Percentiles rank a stretch among this genome's conserved stretches.
These are phyloP conservation scores for Podosphaera leucotricha DNA, from an alignment of 2,329 filamentous ascomycete species.

Conservation along the genomic window DNA sequence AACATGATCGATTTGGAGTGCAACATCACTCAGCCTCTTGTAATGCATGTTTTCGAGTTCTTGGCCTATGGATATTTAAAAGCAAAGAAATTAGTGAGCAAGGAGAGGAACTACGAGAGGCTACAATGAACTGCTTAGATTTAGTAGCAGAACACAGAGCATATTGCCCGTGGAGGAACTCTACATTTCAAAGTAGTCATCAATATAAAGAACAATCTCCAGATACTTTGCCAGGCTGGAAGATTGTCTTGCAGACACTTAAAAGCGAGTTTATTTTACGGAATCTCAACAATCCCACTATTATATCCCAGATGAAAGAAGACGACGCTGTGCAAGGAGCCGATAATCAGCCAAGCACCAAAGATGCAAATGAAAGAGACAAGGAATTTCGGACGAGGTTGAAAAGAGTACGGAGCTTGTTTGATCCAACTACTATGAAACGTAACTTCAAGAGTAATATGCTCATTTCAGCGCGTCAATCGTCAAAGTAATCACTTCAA, in stretches of 20 bases:
- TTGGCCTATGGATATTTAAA: conserved; percentile 88
- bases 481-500: neutral
- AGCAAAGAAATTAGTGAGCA: conserved; percentile 40
- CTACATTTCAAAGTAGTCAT: conserved; percentile 30
- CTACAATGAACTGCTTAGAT: conserved; percentile 44
- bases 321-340: conserved; percentile 11
- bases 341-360: conserved; percentile 19
- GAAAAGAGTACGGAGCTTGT: conserved; percentile 45
- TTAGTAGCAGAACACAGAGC: conserved; percentile 52
- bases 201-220: conserved; percentile 14
- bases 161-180: conserved; percentile 62
- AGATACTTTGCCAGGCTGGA: conserved; percentile 25
- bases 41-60: conserved; percentile 61
- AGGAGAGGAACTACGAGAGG: conserved; percentile 25
- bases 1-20: conserved; percentile 10
- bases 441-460: conserved; percentile 15
- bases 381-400: conserved; percentile 52
- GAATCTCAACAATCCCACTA: conserved; percentile 2
- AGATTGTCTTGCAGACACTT: conserved; percentile 27
- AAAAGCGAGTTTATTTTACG: conserved; percentile 27
- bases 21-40: conserved; percentile 31
- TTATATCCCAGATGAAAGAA: conserved; percentile 5
- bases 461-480: neutral
- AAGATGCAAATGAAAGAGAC: conserved; percentile 30
- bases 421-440: conserved; percentile 38